Evolutionary conservation across 495 filamentous ascomycete genomes (phyloP).

Genomic region (Xylaria nigripes): DNA sequence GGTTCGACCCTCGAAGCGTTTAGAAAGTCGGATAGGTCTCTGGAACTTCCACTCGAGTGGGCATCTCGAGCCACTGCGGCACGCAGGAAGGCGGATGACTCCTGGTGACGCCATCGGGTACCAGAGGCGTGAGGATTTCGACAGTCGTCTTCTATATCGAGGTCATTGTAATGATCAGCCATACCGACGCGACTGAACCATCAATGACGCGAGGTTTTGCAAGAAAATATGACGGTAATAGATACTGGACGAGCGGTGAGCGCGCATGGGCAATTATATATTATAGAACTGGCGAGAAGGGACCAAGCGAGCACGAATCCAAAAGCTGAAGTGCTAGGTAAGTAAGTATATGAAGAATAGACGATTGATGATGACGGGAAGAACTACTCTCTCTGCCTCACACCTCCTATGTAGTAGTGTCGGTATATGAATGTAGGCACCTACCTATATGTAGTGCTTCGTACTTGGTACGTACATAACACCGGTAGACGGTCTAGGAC

Average conservation of each 20-base stretch:
- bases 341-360: too few relatives aligned
- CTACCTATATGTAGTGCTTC: too few relatives aligned
- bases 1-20: slow-evolving; percentile 40
- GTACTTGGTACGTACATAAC: too few relatives aligned
- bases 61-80: slow-evolving; percentile 35
- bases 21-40: slow-evolving; percentile 42
- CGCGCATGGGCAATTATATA: neutral
- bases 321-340: neutral
- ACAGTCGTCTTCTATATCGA: slow-evolving; percentile 20
- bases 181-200: slow-evolving; percentile 6
- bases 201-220: neutral
- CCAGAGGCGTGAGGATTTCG: slow-evolving; percentile 42
- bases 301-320: neutral
- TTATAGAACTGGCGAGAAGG: neutral
- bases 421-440: too few relatives aligned
- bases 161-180: slow-evolving; percentile 25
- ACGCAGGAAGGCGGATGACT: slow-evolving; percentile 39
- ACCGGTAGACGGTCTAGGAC: too few relatives aligned
- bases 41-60: slow-evolving; percentile 29
- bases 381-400: neutral
- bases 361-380: neutral
- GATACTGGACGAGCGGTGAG: neutral
- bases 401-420: neutral
- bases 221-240: neutral
- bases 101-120: slow-evolving; percentile 44